A percentile compares a stretch with the other conserved stretches of the same genome.
Conservation (phyloP, 1,284 basidiomycete genomes). For the Fomitopsis betulina region DNA sequence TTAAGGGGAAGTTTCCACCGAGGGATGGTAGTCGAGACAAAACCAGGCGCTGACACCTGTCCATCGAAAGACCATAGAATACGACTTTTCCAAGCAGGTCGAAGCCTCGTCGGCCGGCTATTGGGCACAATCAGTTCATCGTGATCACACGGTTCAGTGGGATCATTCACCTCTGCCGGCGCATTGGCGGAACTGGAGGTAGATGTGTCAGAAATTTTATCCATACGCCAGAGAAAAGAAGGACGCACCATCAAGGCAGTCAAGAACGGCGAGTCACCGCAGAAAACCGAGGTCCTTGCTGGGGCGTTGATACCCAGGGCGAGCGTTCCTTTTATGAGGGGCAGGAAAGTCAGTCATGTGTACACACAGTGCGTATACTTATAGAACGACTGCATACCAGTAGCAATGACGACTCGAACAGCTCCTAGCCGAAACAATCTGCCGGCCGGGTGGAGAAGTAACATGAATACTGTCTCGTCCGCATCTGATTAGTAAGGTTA, state of each 20-base stretch:
- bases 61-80: constrained; percentile 62
- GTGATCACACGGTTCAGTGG: not conserved
- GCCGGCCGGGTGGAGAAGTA: not conserved
- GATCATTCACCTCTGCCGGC: constrained; percentile 34
- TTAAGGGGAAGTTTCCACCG: constrained; percentile 59
- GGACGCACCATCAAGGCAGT: constrained; percentile 56
- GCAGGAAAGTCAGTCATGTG: not conserved
- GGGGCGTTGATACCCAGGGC: constrained; percentile 75
- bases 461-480: not conserved
- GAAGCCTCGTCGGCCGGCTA: constrained; percentile 52
- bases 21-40: constrained; percentile 61
- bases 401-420: constrained; percentile 60
- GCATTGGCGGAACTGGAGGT: constrained; percentile 60
- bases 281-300: constrained; percentile 61
- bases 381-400: constrained; percentile 32
- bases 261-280: constrained; percentile 60
- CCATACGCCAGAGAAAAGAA: not conserved
- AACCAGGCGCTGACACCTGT: constrained; percentile 57
- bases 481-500: not conserved
- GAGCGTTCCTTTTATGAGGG: constrained; percentile 44
- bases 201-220: not conserved
- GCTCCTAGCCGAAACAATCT: constrained; percentile 60
- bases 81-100: constrained; percentile 67
- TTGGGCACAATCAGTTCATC: not conserved
- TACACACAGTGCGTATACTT: not conserved